A percentile compares a stretch with the other conserved stretches of the same genome.
These are phyloP conservation scores for Colletotrichum viniferum DNA, from an alignment of 2,329 filamentous ascomycete species.

Conservation along the genomic window DNA sequence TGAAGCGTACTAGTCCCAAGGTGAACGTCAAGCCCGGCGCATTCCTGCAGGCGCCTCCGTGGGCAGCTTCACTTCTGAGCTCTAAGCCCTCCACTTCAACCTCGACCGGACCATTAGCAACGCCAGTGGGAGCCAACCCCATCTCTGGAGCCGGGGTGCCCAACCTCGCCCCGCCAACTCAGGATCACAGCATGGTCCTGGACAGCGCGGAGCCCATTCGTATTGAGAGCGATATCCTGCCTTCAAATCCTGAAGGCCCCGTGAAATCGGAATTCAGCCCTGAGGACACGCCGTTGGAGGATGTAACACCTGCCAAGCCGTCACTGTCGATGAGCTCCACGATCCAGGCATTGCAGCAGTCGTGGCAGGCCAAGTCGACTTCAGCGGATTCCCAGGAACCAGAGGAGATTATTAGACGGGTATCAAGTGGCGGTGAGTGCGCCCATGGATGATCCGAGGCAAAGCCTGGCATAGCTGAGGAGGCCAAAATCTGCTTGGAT, in stretches of 20 bases:
- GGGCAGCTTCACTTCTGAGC: neutral
- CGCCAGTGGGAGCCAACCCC: neutral
- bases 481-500: neutral
- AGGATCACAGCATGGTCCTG: neutral
- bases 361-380: constrained; percentile 30
- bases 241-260: neutral
- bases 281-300: neutral
- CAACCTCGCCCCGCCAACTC: neutral
- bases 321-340: constrained; percentile 11
- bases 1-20: constrained; percentile 10
- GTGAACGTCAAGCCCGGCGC: neutral
- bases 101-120: neutral
- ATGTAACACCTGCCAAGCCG: neutral
- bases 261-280: neutral
- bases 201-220: constrained; percentile 3
- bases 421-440: neutral
- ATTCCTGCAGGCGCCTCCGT: neutral
- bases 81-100: neutral
- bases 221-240: constrained; percentile 28
- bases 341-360: constrained; percentile 31
- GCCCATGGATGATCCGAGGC: neutral
- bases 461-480: neutral
- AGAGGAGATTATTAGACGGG: neutral
- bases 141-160: neutral
- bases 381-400: neutral